These are phyloP conservation scores for Oryza officinalis DNA, from an alignment of 176 grass and related monocot genomes.

Conservation along the genomic window DNA sequence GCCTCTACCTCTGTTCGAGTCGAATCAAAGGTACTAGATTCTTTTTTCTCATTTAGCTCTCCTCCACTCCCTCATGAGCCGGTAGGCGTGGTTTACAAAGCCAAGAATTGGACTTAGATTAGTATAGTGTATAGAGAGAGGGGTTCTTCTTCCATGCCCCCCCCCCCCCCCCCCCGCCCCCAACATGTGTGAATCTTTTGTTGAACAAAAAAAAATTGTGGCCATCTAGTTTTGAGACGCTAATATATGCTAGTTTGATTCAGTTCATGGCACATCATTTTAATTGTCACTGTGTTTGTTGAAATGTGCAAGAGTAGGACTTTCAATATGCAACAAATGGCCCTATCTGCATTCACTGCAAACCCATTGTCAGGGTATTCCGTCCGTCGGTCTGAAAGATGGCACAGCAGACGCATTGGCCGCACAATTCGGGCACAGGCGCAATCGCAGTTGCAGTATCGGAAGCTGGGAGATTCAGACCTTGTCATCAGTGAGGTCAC, in stretches of 20 bases:
- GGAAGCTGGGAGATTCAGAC: constrained; percentile 64
- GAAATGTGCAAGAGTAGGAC: constrained; percentile 5
- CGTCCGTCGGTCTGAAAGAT: not conserved
- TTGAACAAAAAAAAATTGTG: too few species aligned
- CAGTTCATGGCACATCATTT: not conserved
- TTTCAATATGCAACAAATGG: constrained; percentile 37
- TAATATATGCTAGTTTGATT: not conserved
- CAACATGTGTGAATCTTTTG: too few species aligned
- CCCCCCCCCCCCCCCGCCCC: too few species aligned
- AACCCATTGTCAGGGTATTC: not conserved
- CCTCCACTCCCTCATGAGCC: too few species aligned
- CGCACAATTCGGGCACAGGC: constrained; percentile 15
- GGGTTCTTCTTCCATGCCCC: too few species aligned
- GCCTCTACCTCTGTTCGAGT: too few species aligned
- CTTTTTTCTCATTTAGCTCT: too few species aligned
- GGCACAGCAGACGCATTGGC: not conserved
- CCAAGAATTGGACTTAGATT: too few species aligned
- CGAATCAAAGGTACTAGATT: too few species aligned
- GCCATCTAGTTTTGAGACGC: too few species aligned
- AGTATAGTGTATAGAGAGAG: too few species aligned
- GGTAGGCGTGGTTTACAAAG: too few species aligned
- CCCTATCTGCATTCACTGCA: constrained; percentile 1
- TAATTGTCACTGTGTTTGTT: constrained; percentile 13
- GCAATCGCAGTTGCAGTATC: constrained; percentile 40
- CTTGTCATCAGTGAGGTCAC: constrained; percentile 62